Percentiles rank a stretch among this genome's conserved stretches.
These are phyloP conservation scores for Nigrospora sphaerica DNA, from an alignment of 2,329 filamentous ascomycete species.

Conservation along the genomic window DNA sequence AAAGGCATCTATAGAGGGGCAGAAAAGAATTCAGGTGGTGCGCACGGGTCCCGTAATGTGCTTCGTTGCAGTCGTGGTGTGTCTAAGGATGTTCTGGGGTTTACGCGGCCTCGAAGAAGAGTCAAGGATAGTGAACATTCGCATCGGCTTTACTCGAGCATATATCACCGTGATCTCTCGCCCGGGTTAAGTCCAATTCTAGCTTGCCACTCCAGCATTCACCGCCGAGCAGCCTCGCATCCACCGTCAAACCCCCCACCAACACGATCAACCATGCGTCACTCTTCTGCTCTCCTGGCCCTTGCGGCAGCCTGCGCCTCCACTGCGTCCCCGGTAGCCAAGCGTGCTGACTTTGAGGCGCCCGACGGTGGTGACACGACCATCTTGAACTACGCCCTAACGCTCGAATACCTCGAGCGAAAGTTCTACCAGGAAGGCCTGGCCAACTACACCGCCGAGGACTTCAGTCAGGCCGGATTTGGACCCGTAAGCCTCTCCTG, in stretches of 20 bases:
- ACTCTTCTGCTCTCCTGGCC: neutral
- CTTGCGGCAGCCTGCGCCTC: neutral
- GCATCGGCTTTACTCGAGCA: too few species aligned
- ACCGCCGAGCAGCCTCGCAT: neutral
- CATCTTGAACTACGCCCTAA: conserved; percentile 40
- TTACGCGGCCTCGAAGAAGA: too few species aligned
- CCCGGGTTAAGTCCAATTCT: too few species aligned
- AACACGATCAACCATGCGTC: neutral
- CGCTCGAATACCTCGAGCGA: conserved; percentile 51
- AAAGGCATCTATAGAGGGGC: too few species aligned
- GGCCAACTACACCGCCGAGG: conserved; percentile 43
- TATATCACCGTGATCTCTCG: too few species aligned
- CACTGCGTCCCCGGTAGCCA: neutral
- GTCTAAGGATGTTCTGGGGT: too few species aligned
- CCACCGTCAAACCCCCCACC: neutral
- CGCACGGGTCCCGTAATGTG: too few species aligned
- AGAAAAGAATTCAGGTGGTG: too few species aligned
- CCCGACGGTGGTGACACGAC: neutral
- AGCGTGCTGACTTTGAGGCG: neutral
- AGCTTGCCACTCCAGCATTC: too few species aligned
- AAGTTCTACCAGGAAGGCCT: conserved; percentile 57
- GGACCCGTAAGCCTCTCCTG: conserved; percentile 1
- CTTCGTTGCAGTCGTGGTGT: too few species aligned
- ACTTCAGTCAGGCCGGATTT: conserved; percentile 47
- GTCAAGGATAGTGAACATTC: too few species aligned